Evolutionary conservation across 768 basidiomycete genomes (phyloP), one percentile per base, ranked within the genome.

Genomic region (Auriscalpium vulgare): DNA sequence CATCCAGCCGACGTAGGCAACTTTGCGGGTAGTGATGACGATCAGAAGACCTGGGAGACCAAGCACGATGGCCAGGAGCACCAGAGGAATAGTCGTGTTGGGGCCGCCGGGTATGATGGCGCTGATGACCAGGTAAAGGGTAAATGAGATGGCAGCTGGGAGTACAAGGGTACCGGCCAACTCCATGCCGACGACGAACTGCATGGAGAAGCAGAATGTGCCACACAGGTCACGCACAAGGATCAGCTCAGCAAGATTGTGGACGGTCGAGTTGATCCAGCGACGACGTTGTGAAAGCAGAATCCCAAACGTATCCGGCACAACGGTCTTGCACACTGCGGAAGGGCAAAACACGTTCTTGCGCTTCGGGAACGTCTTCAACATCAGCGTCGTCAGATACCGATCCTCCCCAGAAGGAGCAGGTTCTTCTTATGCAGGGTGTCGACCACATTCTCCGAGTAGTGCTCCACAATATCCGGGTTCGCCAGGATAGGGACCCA

Each of bases 171-270:
- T 98, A 67, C 95, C 95, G 58, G 90, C 84, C 60, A 99, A 77
- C 68, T 99, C 97, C 95, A 99, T 99, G 68, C 88, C 94, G 37
- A 95, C 92, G 62, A 97, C 93, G 67, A 97, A 97, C 76, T 97
- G 95, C 95, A 97, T 97, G 10, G 92, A 95, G 82, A 99, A 98
- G 76, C 97, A 99, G 85, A 98, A 99, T 3, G 95, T 97, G 48
- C 97, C 97, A 63, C 95, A 99, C n/a, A 98, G 83, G 70, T 99
- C 97, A 21, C 95, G 85, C 23, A 99, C 95, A 50, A 97, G 79
- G 36, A 98, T 72, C 56, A 99, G 78, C 68, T 98, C 95, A n/a
- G 89, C 87, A 45, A 98, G 76, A 66, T 99, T 99, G 75, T 99
- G 97, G 40, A 98, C 86, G 0, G 95, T 99, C 55, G 95, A 97